These are phyloP conservation scores for Venturia oleaginea DNA, from an alignment of 2,329 filamentous ascomycete genomes.

Conservation along the genomic window DNA sequence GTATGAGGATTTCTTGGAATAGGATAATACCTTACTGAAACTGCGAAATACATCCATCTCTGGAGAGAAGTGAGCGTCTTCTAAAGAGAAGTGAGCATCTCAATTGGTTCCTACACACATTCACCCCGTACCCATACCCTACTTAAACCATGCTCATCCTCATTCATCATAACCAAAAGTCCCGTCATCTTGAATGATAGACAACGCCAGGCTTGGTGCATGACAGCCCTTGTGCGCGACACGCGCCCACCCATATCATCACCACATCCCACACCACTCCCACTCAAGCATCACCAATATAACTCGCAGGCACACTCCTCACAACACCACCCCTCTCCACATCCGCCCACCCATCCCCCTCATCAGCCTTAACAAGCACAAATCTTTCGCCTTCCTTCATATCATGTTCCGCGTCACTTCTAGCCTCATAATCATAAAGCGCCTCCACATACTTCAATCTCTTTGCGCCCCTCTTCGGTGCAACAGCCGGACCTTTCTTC, in stretches of 20 bases:
- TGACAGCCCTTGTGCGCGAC: neutral
- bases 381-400: constrained; percentile 90
- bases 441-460: constrained; percentile 91
- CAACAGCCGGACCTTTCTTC: constrained; percentile 87
- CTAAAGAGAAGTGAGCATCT: no score
- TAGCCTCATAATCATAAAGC: constrained; percentile 81
- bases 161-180: neutral
- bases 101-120: no score
- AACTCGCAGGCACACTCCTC: constrained; percentile 88
- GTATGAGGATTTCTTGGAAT: no score
- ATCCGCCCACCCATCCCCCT: constrained; percentile 92
- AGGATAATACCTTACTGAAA: no score
- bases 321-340: constrained; percentile 84
- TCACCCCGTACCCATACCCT: neutral
- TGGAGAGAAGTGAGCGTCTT: no score
- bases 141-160: neutral
- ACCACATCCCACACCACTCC: no score
- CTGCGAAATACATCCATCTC: no score
- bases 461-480: constrained; percentile 82
- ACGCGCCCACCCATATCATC: neutral
- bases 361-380: constrained; percentile 77
- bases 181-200: neutral
- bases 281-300: constrained; percentile 60
- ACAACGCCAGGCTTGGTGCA: neutral
- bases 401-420: constrained; percentile 76